Conservation (phyloP, 1,139 yeast species). For the Candida sanyaensis region DNA sequence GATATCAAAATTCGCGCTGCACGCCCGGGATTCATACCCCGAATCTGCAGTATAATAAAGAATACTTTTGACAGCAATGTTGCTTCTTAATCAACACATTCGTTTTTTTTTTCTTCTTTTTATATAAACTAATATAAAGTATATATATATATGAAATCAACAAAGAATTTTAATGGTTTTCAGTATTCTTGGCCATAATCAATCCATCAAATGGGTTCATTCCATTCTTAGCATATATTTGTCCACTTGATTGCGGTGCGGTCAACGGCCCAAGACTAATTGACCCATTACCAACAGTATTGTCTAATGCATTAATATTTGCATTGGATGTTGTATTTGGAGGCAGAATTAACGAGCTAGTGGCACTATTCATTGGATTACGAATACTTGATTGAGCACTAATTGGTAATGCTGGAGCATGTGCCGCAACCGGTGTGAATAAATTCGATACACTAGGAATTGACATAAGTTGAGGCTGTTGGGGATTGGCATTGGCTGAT, state of each 20-base stretch:
- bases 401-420: conserved; percentile 23
- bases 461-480: conserved; percentile 8
- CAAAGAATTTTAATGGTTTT: background rate
- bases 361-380: conserved; percentile 25
- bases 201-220: conserved; percentile 46
- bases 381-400: conserved; percentile 23
- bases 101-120: too few species aligned
- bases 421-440: conserved; percentile 36
- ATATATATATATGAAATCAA: too few species aligned
- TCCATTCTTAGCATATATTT: conserved; percentile 36
- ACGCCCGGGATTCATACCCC: too few species aligned
- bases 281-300: background rate
- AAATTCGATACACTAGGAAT: conserved; percentile 26
- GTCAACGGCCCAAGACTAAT: conserved; percentile 22
- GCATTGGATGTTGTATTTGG: conserved; percentile 17
- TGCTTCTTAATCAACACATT: background rate
- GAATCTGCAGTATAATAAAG: too few species aligned
- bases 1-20: background rate
- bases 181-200: conserved; percentile 27
- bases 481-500: conserved; percentile 8
- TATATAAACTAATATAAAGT: too few species aligned
- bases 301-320: conserved; percentile 20
- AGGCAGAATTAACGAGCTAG: conserved; percentile 3
- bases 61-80: background rate
- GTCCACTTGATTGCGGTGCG: conserved; percentile 42